Evolutionary conservation across 1,284 basidiomycete genomes (phyloP), one percentile per base, ranked within the genome.

Genomic region (Macrocybe sp.): DNA sequence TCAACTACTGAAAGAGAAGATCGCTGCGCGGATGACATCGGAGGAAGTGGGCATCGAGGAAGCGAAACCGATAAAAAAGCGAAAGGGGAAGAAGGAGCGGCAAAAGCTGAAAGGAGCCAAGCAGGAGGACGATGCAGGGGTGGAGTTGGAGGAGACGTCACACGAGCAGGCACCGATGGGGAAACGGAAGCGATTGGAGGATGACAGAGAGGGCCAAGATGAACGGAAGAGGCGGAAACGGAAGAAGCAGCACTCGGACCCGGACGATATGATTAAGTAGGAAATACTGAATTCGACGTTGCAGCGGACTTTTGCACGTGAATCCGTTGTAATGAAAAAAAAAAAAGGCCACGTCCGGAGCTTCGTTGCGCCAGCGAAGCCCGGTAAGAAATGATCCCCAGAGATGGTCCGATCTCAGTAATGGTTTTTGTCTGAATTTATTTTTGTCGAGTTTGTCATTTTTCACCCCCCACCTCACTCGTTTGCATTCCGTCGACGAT

Each of bases 1-100:
- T 45, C 75, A 79, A 58, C 90, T 95, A 49, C 72, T 97, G 47
- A 85, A 86, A 58, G 63, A 73, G 11, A 78, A 72, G 52, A 64
- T 94, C 40, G 65, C 56, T 6, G 67, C 68, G 52, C 62, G 75
- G 41, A 48, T 53, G 36, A 58, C 59, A 45, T 45, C 37, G 56
- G 59, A 45, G 53, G 58, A 12, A 33, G 55, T 52, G 44, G 6
- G 49, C 45, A 56, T 43, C 44, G 49, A 38, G 37, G 59, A 59
- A 37, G 69, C 73, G 46, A 70, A 64, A 52, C 59, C 62, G 45
- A 61, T 54, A 56, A 85, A 84, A 73, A 86, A 83, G 65, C 66
- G 85, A 55, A 85, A 76, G 60, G 86, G 85, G 4, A 88, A 82
- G 75, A 89, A 87, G 69, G 85, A 89, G 68, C 72, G 86, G 37